Percentiles rank a stretch among this genome's conserved stretches.
Conservation (phyloP, 371 early-diverging fungal genomes). For the Mortierella sp. region DNA sequence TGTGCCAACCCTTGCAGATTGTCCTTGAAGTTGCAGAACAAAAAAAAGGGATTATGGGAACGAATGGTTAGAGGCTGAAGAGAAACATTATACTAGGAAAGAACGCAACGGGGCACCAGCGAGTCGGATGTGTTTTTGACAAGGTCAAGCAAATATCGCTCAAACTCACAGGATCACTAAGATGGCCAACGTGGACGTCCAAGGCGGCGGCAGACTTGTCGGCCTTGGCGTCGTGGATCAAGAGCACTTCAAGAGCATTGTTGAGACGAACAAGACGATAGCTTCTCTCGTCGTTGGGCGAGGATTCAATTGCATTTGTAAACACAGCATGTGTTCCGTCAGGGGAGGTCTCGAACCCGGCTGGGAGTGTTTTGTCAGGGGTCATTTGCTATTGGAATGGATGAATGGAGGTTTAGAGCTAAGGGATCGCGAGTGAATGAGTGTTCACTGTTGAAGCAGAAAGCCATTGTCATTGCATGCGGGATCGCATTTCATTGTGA, state of each 20-base stretch:
- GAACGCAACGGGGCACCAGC: not conserved
- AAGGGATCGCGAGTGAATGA: not conserved
- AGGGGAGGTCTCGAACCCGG: constrained; percentile 22
- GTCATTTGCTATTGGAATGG: not conserved
- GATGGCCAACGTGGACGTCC: constrained; percentile 93
- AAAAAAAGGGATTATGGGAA: not conserved
- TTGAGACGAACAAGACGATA: constrained; percentile 82
- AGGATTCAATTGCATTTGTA: constrained; percentile 60
- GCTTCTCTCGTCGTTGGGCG: constrained; percentile 81
- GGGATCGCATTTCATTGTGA: not conserved
- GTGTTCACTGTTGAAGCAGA: not conserved
- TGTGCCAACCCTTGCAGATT: constrained; percentile 96
- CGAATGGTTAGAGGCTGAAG: not conserved
- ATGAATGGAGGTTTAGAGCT: not conserved
- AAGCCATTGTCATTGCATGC: not conserved
- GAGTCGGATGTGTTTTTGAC: no score
- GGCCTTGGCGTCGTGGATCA: constrained; percentile 83
- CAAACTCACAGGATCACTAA: constrained; percentile 75
- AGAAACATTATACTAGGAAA: not conserved
- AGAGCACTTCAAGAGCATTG: constrained; percentile 83
- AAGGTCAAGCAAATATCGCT: not conserved
- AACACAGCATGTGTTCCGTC: constrained; percentile 42
- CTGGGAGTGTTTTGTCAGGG: not conserved
- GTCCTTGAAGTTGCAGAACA: constrained; percentile 26
- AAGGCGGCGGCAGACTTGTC: constrained; percentile 93